Evolutionary conservation across 2,329 filamentous ascomycete species (phyloP).

Genomic region (Aspergillus sojae): DNA sequence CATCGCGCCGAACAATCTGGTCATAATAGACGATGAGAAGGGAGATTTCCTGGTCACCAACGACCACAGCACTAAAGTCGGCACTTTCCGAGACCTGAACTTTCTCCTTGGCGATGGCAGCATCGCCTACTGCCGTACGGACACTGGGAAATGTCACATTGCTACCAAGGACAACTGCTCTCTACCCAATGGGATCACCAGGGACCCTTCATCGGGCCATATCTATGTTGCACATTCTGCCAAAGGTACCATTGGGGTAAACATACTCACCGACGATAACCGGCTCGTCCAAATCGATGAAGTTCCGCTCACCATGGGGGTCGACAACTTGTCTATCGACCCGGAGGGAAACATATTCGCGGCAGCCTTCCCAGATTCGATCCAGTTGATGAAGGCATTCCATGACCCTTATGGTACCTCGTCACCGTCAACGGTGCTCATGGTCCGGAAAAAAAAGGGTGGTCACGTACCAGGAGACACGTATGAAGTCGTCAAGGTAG

Average conservation of each 20-base stretch:
- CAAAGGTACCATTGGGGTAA: not conserved
- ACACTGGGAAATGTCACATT: conserved; percentile 2
- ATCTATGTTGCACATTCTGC: not conserved
- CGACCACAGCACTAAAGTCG: not conserved
- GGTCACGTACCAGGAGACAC: not conserved
- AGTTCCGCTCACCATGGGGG: not conserved
- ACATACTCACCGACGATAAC: not conserved
- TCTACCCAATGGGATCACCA: conserved; percentile 2
- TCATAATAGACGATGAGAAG: not conserved
- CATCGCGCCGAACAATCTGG: conserved; percentile 10
- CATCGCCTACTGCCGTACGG: not conserved
- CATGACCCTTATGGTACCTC: not conserved
- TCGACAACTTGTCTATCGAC: conserved; percentile 7
- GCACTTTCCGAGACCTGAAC: not conserved
- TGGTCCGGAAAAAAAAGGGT: not conserved
- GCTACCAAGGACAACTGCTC: not conserved
- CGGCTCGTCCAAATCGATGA: not conserved
- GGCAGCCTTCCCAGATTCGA: not conserved
- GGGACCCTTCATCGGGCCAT: not conserved
- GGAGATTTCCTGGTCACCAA: conserved; percentile 5
- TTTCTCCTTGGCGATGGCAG: not conserved
- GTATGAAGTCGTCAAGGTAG: conserved; percentile 4
- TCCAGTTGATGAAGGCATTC: not conserved
- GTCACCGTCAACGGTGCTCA: conserved; percentile 1
- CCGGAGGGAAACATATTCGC: conserved; percentile 4